Evolutionary conservation across 345 rosid genomes (phyloP), one percentile per base, ranked within the genome.

Genomic region (Gossypium arboreum): DNA sequence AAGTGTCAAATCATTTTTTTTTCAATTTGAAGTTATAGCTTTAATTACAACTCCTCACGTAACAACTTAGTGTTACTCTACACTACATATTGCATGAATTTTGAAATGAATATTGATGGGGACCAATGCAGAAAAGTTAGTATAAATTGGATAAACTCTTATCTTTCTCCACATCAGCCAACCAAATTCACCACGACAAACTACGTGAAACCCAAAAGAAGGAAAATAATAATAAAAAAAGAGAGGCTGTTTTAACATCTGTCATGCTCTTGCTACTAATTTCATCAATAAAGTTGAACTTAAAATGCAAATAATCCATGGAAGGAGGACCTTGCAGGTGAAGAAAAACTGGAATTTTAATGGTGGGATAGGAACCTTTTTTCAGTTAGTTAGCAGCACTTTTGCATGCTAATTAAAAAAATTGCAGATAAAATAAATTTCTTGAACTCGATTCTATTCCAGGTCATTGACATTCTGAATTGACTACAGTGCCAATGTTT

Each of bases 151-250:
- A 87, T 87, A 85, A 80, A 73, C 82, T 72, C 86, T 68, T 39
- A 83, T 76, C 85, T 41, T 41, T 57, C 76, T 80, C 83, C 85
- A 75, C 84, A 73, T 81, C 81, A 83, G 76, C 85, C 65, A 70
- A 43, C 61, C 66, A 67, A 70, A 74, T 69, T 34, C 74, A 52
- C 45, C 47, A 54, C 17, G 68, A 24, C 22, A 75, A 51, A 2
- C 20, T 71, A 47, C 12, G 34, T 5, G 44, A 17, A 41, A 64
- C 3, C 15, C n/a, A 6, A 64, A 8, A 43, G 7, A 34, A 34
- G 20, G 12, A 43, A 39, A 3, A 39, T 34, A 34, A 34, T 34
- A 34, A 39, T 18, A 34, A 3, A 9, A 41, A 48, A 34, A 34
- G 1, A 34, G 6, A 34, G 41, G 25, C 50, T 9, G 51, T n/a